A percentile compares a stretch with the other conserved stretches of the same genome.
These are phyloP conservation scores for Dillenia turbinata DNA, from an alignment of 164 flowering plant species.

Conservation along the genomic window DNA sequence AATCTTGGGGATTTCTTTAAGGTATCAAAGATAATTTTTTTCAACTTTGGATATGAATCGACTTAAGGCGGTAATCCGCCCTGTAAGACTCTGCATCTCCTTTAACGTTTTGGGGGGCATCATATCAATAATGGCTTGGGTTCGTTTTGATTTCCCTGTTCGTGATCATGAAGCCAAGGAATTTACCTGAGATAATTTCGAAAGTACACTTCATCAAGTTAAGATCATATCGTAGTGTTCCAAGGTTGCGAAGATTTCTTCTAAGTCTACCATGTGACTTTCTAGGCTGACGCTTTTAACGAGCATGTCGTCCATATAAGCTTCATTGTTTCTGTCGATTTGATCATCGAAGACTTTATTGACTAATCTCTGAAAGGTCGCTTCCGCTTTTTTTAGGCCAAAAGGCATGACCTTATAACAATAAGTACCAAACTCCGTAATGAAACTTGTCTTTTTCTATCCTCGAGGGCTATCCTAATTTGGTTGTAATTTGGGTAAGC, in stretches of 20 bases:
- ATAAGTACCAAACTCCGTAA: background rate
- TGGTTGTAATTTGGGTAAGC: too few relatives aligned
- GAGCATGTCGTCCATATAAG: conserved; percentile 6
- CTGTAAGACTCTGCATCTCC: conserved; percentile 8
- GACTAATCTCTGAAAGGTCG: background rate
- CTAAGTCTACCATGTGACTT: background rate
- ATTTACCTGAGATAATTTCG: conserved; percentile 4
- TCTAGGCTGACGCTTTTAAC: background rate
- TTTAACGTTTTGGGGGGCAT: background rate
- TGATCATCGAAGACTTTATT: background rate
- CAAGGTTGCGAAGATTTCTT: background rate
- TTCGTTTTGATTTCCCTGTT: conserved; percentile 9
- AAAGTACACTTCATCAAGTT: conserved; percentile 5
- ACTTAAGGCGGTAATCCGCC: conserved; percentile 3
- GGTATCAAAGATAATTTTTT: background rate
- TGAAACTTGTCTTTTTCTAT: background rate
- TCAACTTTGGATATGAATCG: background rate
- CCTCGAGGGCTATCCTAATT: background rate
- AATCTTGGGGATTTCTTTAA: background rate
- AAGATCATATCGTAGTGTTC: background rate
- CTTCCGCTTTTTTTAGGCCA: background rate
- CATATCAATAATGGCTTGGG: conserved; percentile 1
- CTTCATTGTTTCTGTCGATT: background rate
- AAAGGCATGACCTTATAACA: background rate
- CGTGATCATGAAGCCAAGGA: conserved; percentile 10